These are phyloP conservation scores for Tetrahymena malaccensis DNA, from an alignment of 73 alveolate species.

Conservation along the genomic window DNA sequence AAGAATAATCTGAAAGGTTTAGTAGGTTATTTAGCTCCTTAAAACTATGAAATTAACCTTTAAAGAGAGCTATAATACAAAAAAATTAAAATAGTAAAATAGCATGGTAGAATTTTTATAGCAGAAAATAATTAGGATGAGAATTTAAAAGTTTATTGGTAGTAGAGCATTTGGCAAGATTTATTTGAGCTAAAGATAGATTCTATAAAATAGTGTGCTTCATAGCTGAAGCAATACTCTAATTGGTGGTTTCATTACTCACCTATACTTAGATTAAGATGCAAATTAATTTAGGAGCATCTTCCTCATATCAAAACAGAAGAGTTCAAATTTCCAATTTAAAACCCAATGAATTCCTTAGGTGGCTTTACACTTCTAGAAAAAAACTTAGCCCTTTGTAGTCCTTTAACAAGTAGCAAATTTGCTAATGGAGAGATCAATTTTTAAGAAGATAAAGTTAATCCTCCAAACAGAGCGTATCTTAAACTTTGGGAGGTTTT, in stretches of 20 bases:
- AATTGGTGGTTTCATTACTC: not conserved
- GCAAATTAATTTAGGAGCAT: not conserved
- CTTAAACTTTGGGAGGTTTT: not conserved
- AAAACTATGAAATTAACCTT: not conserved
- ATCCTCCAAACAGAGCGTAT: not conserved
- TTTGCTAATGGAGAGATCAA: not conserved
- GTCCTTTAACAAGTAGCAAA: not conserved
- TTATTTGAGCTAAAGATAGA: not conserved
- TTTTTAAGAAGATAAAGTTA: not conserved
- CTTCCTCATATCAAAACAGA: not conserved
- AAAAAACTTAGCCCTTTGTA: not conserved
- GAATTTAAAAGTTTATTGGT: not conserved
- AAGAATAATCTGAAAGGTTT: not conserved
- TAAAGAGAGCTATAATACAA: not conserved
- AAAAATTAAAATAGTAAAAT: not conserved
- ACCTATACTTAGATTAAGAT: not conserved
- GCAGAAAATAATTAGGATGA: not conserved
- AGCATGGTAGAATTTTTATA: not conserved
- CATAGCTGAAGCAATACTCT: not conserved
- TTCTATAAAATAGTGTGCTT: not conserved
- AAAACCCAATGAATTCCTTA: not conserved
- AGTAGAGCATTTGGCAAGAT: not conserved
- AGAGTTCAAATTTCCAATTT: not conserved
- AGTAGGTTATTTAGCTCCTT: not conserved
- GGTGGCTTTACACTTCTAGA: not conserved